Base-by-base conservation (phyloP, 2,329 filamentous ascomycete genomes). In the Neophaeococcomyces mojaviensis region DNA sequence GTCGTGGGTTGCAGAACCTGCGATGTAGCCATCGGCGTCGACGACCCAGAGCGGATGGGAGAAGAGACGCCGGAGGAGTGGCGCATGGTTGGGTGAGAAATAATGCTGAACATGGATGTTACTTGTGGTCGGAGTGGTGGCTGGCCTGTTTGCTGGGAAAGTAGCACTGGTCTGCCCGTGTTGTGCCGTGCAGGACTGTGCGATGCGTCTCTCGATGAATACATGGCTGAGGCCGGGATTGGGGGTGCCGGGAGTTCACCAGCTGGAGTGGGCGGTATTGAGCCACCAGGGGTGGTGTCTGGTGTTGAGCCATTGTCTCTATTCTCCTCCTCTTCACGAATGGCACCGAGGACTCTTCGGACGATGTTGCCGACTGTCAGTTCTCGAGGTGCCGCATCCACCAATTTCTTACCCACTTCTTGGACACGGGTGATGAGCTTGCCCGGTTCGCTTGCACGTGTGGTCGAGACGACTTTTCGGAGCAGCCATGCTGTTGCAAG, bases 301-400 rank as follows among this genome's bases (percentile, higher is more conserved):
- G 67, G 64, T 40, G 66, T 68, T 48, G 82, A 70, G 33, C 76
- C 77, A 39, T 28, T 28, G 69, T 81, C 49, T 86, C 86, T 20
- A 36, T 42, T 34, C 57, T 86, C 83, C 32, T 86, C 85, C 60
- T 97, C 89, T 60, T 96, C 89, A 42, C 92, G 81, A 54, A 98
- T 92, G 53, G 98, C 75, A 35, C 88, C 86, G 31, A 98, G 72
- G 2, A 97, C 86, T 51, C 92, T 82, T 50, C 89, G 81, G 38
- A 96, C 87, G 56, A 98, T 89, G 61, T 98, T 98, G 43, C 88
- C 90, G 36, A 96, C 88, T 4, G 88, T 87, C 57, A 95, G 82
- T 68, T 97, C 92, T 50, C 84, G 79, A 13, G 90, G 90, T 59
- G 94, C 88, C 6, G 92, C 89, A 46, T 84, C 79, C 30, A 85